A percentile compares a stretch with the other conserved stretches of the same genome.
These are phyloP conservation scores for Nemania serpens DNA, from an alignment of 2,329 filamentous ascomycete genomes.

Conservation along the genomic window DNA sequence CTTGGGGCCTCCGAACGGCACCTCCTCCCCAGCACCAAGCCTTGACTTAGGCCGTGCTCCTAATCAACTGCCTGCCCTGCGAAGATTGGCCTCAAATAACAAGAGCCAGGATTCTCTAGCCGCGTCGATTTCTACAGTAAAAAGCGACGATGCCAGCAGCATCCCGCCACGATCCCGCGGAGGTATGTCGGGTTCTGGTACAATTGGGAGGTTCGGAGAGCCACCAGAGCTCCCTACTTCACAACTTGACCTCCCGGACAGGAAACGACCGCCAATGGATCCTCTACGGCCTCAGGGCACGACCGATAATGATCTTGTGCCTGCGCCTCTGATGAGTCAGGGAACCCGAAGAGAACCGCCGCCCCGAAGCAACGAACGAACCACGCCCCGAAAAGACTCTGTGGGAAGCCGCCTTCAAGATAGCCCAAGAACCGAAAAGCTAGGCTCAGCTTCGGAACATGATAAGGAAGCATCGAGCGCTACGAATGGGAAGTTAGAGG, in stretches of 20 bases:
- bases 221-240: conserved; percentile 36
- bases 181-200: conserved; percentile 48
- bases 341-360: conserved; percentile 54
- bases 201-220: conserved; percentile 47
- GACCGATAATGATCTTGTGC: conserved; percentile 59
- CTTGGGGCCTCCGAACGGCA: conserved; percentile 47
- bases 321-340: conserved; percentile 61
- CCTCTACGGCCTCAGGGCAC: conserved; percentile 55
- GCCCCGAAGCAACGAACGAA: conserved; percentile 57
- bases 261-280: conserved; percentile 70
- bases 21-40: conserved; percentile 56
- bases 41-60: conserved; percentile 54
- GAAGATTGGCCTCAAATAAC: conserved; percentile 56
- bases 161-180: conserved; percentile 59
- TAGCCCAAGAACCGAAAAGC: conserved; percentile 43
- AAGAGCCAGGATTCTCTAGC: conserved; percentile 63
- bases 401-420: conserved; percentile 42
- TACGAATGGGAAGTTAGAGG: conserved; percentile 28
- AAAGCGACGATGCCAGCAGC: conserved; percentile 57
- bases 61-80: conserved; percentile 48
- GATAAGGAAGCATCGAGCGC: conserved; percentile 20
- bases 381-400: conserved; percentile 52
- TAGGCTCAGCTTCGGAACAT: conserved; percentile 31
- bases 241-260: conserved; percentile 61
- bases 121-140: conserved; percentile 50